A percentile compares a stretch with the other conserved stretches of the same genome.
phyloP scores from a whole-genome alignment of 179 eudicot species.

The Silene vulgaris region DNA sequence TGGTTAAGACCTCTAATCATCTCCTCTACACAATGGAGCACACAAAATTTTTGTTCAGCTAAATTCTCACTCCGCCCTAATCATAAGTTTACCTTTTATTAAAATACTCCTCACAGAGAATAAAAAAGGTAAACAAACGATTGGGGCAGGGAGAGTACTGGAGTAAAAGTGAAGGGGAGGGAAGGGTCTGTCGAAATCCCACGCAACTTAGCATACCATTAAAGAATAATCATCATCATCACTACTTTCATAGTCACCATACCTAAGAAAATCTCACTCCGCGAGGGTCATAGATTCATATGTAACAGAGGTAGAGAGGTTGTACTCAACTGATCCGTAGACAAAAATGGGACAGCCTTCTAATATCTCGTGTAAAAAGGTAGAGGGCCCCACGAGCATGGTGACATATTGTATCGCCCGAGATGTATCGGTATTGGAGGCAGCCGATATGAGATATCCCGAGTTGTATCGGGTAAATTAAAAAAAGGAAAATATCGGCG shows the following conservation, averaged over 20 bases:
- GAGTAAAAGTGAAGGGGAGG: not conserved
- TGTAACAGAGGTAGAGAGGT: no score
- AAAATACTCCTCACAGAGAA: no score
- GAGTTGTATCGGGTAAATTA: no score
- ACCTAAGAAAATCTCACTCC: not conserved
- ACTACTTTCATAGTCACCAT: not conserved
- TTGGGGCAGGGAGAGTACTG: constrained; percentile 13
- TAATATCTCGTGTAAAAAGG: not conserved
- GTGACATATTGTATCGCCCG: no score
- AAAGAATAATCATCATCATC: not conserved
- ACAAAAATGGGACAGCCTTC: not conserved
- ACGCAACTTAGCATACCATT: not conserved
- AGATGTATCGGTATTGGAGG: no score
- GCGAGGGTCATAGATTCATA: no score
- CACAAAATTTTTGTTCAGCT: not conserved
- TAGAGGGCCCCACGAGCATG: no score
- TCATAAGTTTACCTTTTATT: no score
- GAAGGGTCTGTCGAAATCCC: not conserved
- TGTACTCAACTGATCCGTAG: not conserved
- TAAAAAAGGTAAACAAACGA: no score
- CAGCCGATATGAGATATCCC: no score
- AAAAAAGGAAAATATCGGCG: no score
- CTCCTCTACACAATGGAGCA: constrained; percentile 46
- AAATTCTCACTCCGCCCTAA: not conserved
- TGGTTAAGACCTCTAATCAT: constrained; percentile 84